A percentile compares a stretch with the other conserved stretches of the same genome.
phyloP scores from a whole-genome alignment of 495 filamentous ascomycete species.

The Entonaema liquescens region DNA sequence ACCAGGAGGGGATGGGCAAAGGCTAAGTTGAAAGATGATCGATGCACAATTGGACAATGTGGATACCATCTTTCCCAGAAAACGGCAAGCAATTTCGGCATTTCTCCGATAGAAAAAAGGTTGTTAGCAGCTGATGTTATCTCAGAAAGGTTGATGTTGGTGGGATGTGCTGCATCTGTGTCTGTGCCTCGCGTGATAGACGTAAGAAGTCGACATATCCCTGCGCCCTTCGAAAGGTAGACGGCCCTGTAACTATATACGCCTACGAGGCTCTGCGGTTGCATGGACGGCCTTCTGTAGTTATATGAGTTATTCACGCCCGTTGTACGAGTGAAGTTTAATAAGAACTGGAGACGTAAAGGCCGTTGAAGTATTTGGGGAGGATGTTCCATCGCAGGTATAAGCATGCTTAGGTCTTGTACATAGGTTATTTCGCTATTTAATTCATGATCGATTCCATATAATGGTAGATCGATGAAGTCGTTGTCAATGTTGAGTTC shows the following conservation, averaged over 20 bases:
- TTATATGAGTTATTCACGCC: slow-evolving; percentile 3
- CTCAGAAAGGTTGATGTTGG: not conserved
- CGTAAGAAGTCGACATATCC: not conserved
- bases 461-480: not conserved
- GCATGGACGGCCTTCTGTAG: not conserved
- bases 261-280: not conserved
- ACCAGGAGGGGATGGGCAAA: not conserved
- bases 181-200: not conserved
- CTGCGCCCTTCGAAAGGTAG: not conserved
- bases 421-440: not conserved
- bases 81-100: not conserved
- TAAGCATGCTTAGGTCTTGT: not conserved
- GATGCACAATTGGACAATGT: not conserved
- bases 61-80: slow-evolving; percentile 3
- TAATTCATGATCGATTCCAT: not conserved
- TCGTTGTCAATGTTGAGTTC: not conserved
- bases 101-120: not conserved
- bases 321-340: not conserved
- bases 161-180: not conserved
- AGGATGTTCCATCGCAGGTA: not conserved
- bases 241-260: not conserved
- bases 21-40: not conserved
- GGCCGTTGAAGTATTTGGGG: not conserved
- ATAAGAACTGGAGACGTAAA: not conserved
- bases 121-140: not conserved